Base-by-base conservation (phyloP, 2,329 filamentous ascomycete species). In the Pyricularia sp. region DNA sequence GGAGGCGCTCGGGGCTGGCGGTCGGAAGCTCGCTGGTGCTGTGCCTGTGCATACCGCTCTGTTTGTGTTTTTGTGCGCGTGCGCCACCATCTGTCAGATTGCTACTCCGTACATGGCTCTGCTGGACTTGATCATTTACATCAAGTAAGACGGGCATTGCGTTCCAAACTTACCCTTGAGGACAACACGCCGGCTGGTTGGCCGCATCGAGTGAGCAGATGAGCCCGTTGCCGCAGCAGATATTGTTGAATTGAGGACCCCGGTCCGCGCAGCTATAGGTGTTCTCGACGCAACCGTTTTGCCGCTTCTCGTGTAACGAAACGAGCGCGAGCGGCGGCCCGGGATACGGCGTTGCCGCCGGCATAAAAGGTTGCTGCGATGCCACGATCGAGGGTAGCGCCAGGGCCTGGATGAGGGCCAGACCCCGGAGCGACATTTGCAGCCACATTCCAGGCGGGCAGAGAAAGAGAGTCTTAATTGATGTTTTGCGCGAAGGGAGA, bases 1-100 rank as follows among this genome's bases (percentile, higher is more conserved):
- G 42, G 85, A 85, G 25, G 80, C 79, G 14, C 79, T 71, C 28
- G 77, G 72, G 14, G 77, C 77, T 11, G 79, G 75, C 2, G 80
- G 79, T 9, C 78, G 66, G 72, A 75, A 76, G 70, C 71, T 77
- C 20, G 76, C 74, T 2, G 83, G 82, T n/a, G 83, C 84, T 33
- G 81, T 81, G 66, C 85, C 85, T n/a, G 85, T 87, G 73, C 85
- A 87, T 25, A 86, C 80, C 36, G 81, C 83, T 68, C 85, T 86
- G 70, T 50, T 66, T 30, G 67, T 70, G 11, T 36, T 50, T 50
- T 20, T 50, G 42, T n/a, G 42, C 42, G 20, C 42, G 20, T n/a
- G 42, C 42, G 42, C 42, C 42, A 50, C 20, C 42, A 50, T n/a
- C n/a, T 50, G 42, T 50, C 42, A 50, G 42, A 50, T 50, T 50